These are phyloP conservation scores for Citrus hindsii DNA, from an alignment of 345 rosid species.

Conservation along the genomic window DNA sequence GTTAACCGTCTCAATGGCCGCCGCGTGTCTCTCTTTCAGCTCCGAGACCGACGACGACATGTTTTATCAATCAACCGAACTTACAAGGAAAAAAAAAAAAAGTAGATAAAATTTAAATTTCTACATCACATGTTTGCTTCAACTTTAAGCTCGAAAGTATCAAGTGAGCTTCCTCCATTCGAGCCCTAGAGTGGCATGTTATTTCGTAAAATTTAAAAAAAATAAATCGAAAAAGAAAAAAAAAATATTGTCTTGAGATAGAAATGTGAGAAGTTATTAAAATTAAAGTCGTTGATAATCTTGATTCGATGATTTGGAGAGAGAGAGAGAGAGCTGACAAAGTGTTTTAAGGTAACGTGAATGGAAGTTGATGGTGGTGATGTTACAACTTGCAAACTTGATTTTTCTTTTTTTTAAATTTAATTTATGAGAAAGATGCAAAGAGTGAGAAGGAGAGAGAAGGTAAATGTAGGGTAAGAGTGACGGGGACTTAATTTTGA, in stretches of 20 bases:
- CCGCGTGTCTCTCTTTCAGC: constrained; percentile 81
- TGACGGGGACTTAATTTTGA: constrained; percentile 13
- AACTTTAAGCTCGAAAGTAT: not conserved
- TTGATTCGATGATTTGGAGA: not conserved
- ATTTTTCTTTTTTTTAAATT: not conserved
- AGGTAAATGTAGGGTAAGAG: not conserved
- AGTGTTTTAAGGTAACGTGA: not conserved
- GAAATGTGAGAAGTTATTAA: not conserved
- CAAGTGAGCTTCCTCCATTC: not conserved
- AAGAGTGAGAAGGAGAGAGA: not conserved
- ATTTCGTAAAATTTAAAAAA: not conserved
- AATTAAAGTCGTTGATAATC: not conserved
- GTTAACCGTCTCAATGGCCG: constrained; percentile 62
- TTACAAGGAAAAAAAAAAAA: not conserved
- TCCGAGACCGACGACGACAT: constrained; percentile 97
- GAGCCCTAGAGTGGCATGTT: not conserved
- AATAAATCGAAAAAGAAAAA: not conserved
- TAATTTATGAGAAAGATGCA: not conserved
- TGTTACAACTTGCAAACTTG: not conserved
- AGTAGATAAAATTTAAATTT: not conserved
- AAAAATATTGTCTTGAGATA: not conserved
- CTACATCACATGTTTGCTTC: not conserved
- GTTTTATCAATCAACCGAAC: constrained; percentile 5
- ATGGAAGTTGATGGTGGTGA: not conserved
- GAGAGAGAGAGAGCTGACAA: not conserved